Percentiles rank a stretch among this genome's conserved stretches.
phyloP scores from a whole-genome alignment of 192 early-diverging fungal species.

The Lunasporangiospora selenospora region DNA sequence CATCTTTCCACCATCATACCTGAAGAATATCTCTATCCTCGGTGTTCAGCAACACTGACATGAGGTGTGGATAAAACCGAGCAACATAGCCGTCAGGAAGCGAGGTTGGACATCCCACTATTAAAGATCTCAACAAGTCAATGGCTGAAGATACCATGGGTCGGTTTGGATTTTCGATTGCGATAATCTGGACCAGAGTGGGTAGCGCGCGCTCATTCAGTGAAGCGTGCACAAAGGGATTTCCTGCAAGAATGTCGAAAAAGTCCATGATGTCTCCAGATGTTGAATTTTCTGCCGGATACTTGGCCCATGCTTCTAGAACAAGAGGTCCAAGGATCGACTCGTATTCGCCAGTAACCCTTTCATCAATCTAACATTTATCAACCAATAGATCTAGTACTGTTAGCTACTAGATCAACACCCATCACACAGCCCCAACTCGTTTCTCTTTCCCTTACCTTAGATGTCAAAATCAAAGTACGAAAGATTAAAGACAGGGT shows the following conservation, averaged over 20 bases:
- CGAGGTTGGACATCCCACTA: slow-evolving; percentile 74
- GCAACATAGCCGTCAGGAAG: slow-evolving; percentile 71
- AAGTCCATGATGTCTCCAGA: slow-evolving; percentile 75
- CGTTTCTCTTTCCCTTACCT: slow-evolving; percentile 43
- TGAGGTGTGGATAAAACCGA: slow-evolving; percentile 80
- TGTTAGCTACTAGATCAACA: not conserved
- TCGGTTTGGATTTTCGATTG: slow-evolving; percentile 7
- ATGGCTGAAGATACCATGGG: slow-evolving; percentile 60
- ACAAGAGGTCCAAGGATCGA: slow-evolving; percentile 71
- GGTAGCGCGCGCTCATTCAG: slow-evolving; percentile 80
- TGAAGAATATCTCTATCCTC: slow-evolving; percentile 84
- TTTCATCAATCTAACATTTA: slow-evolving; percentile 61
- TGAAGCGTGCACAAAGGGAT: slow-evolving; percentile 60
- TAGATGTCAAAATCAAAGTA: slow-evolving; percentile 61
- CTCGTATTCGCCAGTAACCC: slow-evolving; percentile 75
- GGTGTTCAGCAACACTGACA: slow-evolving; percentile 68
- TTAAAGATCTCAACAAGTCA: slow-evolving; percentile 71
- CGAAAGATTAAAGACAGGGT: slow-evolving; percentile 68
- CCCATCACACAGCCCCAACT: not conserved
- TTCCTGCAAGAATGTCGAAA: slow-evolving; percentile 75
- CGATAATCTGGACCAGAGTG: slow-evolving; percentile 46
- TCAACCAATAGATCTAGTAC: not conserved
- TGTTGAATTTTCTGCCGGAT: slow-evolving; percentile 76
- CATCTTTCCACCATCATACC: slow-evolving; percentile 19
- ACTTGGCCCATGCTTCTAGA: slow-evolving; percentile 75